Evolutionary conservation across 2,329 filamentous ascomycete genomes (phyloP).

Genomic region (Thyridium curvatum): DNA sequence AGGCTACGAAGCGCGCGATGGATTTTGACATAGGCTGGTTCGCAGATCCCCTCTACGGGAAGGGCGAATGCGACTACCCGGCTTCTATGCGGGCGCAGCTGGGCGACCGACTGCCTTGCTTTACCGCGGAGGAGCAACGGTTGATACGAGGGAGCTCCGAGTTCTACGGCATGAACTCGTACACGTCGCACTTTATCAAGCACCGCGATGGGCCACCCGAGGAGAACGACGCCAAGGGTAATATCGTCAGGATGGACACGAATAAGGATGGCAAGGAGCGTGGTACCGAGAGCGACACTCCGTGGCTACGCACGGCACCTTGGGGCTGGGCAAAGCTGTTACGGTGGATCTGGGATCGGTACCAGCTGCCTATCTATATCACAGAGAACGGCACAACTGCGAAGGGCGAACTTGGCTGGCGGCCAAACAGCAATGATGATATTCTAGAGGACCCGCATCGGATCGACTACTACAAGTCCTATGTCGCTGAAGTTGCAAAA

Average conservation of each 20-base stretch:
- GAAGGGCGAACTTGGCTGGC: slow-evolving; percentile 27
- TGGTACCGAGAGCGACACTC: slow-evolving; percentile 28
- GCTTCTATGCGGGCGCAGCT: slow-evolving; percentile 30
- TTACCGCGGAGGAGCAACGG: slow-evolving; percentile 30
- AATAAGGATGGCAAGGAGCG: slow-evolving; percentile 25
- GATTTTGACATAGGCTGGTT: slow-evolving; percentile 37
- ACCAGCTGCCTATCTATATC: slow-evolving; percentile 32
- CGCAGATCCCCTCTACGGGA: slow-evolving; percentile 28
- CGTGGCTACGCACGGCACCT: slow-evolving; percentile 30
- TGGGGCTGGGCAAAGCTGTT: slow-evolving; percentile 30
- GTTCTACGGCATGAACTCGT: slow-evolving; percentile 36
- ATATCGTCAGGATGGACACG: slow-evolving; percentile 25
- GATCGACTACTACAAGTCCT: slow-evolving; percentile 29
- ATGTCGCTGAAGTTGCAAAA: slow-evolving; percentile 28
- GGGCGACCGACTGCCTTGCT: slow-evolving; percentile 26
- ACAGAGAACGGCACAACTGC: slow-evolving; percentile 35
- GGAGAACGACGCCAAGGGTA: slow-evolving; percentile 31
- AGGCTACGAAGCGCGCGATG: slow-evolving; percentile 27
- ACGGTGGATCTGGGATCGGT: slow-evolving; percentile 32
- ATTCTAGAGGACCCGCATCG: slow-evolving; percentile 29
- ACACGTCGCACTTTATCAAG: slow-evolving; percentile 29
- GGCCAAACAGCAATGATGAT: slow-evolving; percentile 19
- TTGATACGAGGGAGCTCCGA: slow-evolving; percentile 29
- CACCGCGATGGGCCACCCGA: slow-evolving; percentile 27
- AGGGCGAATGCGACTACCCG: slow-evolving; percentile 26